Evolutionary conservation across 2,329 filamentous ascomycete species (phyloP).

Genomic region (Shiraia sp.): DNA sequence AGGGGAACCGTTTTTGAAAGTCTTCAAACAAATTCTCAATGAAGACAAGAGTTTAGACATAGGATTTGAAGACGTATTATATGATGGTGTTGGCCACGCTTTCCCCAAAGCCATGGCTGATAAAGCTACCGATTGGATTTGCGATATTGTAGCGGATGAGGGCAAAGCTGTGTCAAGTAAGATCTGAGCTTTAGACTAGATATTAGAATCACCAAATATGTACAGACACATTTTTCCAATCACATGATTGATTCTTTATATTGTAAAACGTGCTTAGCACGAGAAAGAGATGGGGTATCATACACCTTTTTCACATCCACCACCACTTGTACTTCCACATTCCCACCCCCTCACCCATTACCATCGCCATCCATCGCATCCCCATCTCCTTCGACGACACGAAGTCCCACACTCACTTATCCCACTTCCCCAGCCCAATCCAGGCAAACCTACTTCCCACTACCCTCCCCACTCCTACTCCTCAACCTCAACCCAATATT

Average conservation of each 20-base stretch:
- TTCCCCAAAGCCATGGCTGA: conserved; percentile 69
- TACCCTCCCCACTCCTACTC: conserved; percentile 3
- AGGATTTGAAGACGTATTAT: conserved; percentile 67
- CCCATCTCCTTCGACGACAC: too few relatives aligned
- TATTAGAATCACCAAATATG: neutral
- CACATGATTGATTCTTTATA: neutral
- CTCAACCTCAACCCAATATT: conserved; percentile 16
- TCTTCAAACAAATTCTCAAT: conserved; percentile 63
- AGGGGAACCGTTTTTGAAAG: conserved; percentile 63
- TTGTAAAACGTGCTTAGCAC: too few relatives aligned
- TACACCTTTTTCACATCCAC: neutral
- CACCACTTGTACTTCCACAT: neutral
- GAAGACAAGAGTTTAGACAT: conserved; percentile 55
- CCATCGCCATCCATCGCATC: too few relatives aligned
- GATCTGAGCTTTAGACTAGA: conserved; percentile 20
- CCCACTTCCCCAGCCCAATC: neutral
- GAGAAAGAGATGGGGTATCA: neutral
- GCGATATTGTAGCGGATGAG: conserved; percentile 38
- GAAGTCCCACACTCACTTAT: too few relatives aligned
- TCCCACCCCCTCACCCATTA: too few relatives aligned
- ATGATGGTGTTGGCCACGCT: conserved; percentile 69
- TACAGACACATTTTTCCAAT: neutral
- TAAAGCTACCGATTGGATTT: conserved; percentile 68
- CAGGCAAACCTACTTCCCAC: neutral
- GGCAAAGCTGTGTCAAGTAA: conserved; percentile 23